Evolutionary conservation across 2,329 filamentous ascomycete species (phyloP).

Genomic region (Sporothrix mexicana): DNA sequence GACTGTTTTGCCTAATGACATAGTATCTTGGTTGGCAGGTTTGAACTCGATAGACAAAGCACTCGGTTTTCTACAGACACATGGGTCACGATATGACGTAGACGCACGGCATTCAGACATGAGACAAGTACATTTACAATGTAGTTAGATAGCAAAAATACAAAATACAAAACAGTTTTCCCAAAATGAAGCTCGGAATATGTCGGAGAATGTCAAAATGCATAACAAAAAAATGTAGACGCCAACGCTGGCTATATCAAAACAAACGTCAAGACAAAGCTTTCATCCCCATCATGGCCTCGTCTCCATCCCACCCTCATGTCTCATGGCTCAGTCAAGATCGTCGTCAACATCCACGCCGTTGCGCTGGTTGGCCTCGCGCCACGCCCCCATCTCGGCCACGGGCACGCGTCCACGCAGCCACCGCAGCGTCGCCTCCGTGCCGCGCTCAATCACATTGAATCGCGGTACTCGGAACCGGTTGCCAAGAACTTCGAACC

Average conservation of each 20-base stretch:
- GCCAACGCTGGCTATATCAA: not conserved
- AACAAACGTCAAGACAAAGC: not conserved
- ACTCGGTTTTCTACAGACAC: not conserved
- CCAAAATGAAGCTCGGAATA: not conserved
- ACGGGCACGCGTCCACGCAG: conserved; percentile 75
- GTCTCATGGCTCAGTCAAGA: conserved; percentile 28
- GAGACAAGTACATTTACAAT: not conserved
- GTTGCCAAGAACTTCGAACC: conserved; percentile 82
- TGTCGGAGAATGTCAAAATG: not conserved
- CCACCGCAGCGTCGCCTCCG: conserved; percentile 82
- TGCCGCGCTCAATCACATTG: conserved; percentile 83
- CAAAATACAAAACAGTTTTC: not conserved
- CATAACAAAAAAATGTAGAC: not conserved
- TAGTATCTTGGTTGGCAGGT: not conserved
- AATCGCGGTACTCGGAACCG: conserved; percentile 85
- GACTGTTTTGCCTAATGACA: too few relatives aligned
- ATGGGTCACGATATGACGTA: not conserved
- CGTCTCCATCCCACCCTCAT: not conserved
- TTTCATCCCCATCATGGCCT: not conserved
- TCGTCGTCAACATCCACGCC: conserved; percentile 33
- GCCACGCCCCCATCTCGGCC: conserved; percentile 64
- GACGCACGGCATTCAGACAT: not conserved
- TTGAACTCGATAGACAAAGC: not conserved
- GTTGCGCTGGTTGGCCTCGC: conserved; percentile 43
- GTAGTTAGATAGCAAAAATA: conserved; percentile 3